These are phyloP conservation scores for Cutaneotrichosporon sp. DNA, from an alignment of 1,284 basidiomycete species.

Conservation along the genomic window DNA sequence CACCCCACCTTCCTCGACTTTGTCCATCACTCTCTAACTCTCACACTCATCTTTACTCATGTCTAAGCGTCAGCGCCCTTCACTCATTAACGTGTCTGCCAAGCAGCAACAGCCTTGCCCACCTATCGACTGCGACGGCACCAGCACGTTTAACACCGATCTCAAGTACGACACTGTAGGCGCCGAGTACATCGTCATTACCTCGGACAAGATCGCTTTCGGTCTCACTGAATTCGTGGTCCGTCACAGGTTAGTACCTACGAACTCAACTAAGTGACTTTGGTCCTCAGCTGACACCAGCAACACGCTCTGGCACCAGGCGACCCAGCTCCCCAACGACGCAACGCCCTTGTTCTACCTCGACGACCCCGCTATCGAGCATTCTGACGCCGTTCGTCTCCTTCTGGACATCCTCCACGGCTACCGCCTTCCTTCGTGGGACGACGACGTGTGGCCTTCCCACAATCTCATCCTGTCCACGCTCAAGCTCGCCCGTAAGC, in stretches of 20 bases:
- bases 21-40: no score
- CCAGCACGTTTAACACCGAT: background rate
- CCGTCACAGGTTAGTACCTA: background rate
- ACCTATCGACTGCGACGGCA: no score
- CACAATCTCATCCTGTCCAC: background rate
- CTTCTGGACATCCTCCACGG: background rate
- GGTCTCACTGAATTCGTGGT: background rate
- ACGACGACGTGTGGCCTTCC: background rate
- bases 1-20: no score
- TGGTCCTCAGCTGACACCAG: background rate
- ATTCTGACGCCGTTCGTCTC: background rate
- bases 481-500: conserved; percentile 4
- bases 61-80: background rate
- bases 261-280: no score
- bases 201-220: conserved; percentile 3
- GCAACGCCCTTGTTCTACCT: background rate
- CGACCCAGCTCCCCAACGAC: background rate
- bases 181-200: background rate
- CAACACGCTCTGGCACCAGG: background rate
- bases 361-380: background rate
- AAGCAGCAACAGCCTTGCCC: background rate
- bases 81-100: background rate
- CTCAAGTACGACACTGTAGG: background rate
- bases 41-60: no score
- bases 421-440: background rate